Evolutionary conservation across 129 eudicot species (phyloP), one percentile per base, ranked within the genome.

Genomic region (Arctium lappa): DNA sequence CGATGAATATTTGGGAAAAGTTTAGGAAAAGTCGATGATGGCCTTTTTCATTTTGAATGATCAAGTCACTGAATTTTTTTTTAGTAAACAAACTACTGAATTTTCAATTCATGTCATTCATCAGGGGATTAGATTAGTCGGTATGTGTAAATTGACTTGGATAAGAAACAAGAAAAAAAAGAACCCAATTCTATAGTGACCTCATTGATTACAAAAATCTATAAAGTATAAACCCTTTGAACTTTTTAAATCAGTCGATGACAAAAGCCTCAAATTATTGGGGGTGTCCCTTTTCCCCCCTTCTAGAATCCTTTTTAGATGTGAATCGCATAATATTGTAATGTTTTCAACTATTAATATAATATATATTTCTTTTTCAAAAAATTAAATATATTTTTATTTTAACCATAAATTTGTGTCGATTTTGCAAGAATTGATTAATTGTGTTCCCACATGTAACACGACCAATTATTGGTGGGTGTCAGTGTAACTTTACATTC

Each of bases 241-340:
- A 69, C 39, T 31, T 76, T 53, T 56, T 40, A 72, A 72, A 32
- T 50, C 72, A 50, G 75, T 73, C 79, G 65, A 72, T 84, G 79
- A 65, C 83, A 73, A 84, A 84, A 84, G 70, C 83, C 69, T 39
- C 79, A 84, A 84, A 78, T 84, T 72, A 84, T 84, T 78, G 79
- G 60, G 12, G 70, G 32, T 73, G 11, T 53, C 60, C 72, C 8
- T 27, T 12, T 69, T 66, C 30, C 56, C 60, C n/a, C 71, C 83
- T 84, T 84, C 87, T 84, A 84, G 87, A 84, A 84, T 32, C 36
- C 74, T 1, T 37, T 83, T 50, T 76, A 30, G 82, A 56, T 73
- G 73, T 15, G 79, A 37, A 73, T 60, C 66, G 16, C 34, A 22
- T 72, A 72, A 72, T 71, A 34, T n/a, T 72, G 50, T 33, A 72